These are phyloP conservation scores for Moniliella sp. DNA, from an alignment of 1,284 basidiomycete genomes.

Conservation along the genomic window DNA sequence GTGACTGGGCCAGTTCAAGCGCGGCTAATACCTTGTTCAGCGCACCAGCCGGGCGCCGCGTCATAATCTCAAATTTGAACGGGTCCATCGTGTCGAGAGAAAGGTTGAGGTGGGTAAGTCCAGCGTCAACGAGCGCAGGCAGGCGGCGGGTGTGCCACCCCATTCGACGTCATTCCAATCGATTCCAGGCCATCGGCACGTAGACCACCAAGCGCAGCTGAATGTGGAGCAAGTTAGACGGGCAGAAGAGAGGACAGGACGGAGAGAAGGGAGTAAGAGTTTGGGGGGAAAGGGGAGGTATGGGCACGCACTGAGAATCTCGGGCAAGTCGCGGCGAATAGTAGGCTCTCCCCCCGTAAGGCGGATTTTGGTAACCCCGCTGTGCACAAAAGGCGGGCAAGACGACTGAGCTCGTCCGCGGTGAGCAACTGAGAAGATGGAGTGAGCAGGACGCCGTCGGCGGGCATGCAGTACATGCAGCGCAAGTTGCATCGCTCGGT, in stretches of 20 bases:
- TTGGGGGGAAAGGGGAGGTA: not conserved
- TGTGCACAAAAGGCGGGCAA: conserved; percentile 50
- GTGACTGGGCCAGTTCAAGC: conserved; percentile 44
- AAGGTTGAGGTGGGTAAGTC: conserved; percentile 56
- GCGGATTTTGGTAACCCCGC: conserved; percentile 63
- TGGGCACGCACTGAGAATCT: conserved; percentile 45
- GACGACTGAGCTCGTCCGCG: conserved; percentile 48
- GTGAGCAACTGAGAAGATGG: conserved; percentile 50
- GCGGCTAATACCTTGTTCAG: conserved; percentile 53
- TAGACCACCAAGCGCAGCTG: conserved; percentile 6
- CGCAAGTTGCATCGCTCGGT: conserved; percentile 69
- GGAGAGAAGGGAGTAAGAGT: not conserved
- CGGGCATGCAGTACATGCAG: conserved; percentile 78
- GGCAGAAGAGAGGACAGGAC: not conserved
- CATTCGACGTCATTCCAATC: conserved; percentile 69
- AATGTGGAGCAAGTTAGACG: conserved; percentile 1
- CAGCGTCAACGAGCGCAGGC: conserved; percentile 46
- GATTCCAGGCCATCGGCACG: conserved; percentile 44
- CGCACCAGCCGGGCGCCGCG: conserved; percentile 41
- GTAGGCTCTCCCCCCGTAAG: conserved; percentile 74
- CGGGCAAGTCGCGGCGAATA: conserved; percentile 52
- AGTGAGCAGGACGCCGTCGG: conserved; percentile 53
- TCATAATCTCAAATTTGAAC: conserved; percentile 67
- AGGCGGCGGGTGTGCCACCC: conserved; percentile 52
- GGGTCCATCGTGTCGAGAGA: conserved; percentile 60